phyloP scores from a whole-genome alignment of 1,284 basidiomycete genomes.

The Malassezia psittaci region DNA sequence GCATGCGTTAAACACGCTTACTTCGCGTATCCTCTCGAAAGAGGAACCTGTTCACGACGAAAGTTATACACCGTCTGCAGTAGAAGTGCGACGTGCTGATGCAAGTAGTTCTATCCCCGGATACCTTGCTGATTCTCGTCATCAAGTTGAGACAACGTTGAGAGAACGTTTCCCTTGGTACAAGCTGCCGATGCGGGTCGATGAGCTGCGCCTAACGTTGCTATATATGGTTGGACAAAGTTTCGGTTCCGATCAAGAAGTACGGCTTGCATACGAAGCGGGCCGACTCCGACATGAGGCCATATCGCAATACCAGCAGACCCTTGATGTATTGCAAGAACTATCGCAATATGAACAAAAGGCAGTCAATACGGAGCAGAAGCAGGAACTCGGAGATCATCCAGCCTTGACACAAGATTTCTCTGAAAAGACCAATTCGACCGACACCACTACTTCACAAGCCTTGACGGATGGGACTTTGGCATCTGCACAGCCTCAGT shows the following conservation, averaged over 20 bases:
- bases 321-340: conserved; percentile 16
- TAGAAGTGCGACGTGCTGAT: conserved; percentile 15
- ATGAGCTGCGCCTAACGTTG: conserved; percentile 34
- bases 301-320: conserved; percentile 11
- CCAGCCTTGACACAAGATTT: too few species aligned
- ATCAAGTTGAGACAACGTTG: conserved; percentile 24
- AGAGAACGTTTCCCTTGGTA: conserved; percentile 33
- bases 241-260: conserved; percentile 29
- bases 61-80: conserved; percentile 18
- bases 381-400: too few species aligned
- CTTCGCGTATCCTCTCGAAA: conserved; percentile 13
- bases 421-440: neutral
- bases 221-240: conserved; percentile 24
- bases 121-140: conserved; percentile 10
- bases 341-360: conserved; percentile 11
- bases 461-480: neutral
- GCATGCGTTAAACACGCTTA: conserved; percentile 18
- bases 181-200: conserved; percentile 36
- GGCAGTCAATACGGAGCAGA: neutral
- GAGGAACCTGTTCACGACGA: neutral
- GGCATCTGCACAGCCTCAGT: conserved; percentile 5
- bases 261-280: conserved; percentile 29
- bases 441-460: neutral
- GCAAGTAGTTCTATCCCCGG: neutral
- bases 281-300: conserved; percentile 25